Base-by-base conservation (phyloP, 2,329 filamentous ascomycete species). In the Cordyceps pruinosa region DNA sequence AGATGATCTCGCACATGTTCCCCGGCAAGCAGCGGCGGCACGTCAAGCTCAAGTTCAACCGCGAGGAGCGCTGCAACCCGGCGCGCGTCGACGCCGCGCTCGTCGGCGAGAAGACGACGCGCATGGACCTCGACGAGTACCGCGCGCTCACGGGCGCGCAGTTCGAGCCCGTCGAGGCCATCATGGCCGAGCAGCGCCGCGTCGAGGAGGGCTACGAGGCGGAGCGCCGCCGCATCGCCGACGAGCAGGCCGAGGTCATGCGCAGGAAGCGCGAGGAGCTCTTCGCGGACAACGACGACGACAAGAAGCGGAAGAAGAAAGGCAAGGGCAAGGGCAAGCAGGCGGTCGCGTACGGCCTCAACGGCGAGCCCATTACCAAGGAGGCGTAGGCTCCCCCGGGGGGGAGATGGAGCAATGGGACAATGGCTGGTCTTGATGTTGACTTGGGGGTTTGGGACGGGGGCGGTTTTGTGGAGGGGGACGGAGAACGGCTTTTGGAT, bases 1-100 rank as follows among this genome's bases (percentile, higher is more conserved):
- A 86, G 68, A 89, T 89, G 72, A 91, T 95, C 64, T 80, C 82
- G 59, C 82, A 83, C 64, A 84, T 91, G 79, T 92, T 95, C 66
- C 82, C 84, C 1, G 80, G 82, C 61, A 85, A 87, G 66, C 87
- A 82, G 59, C 80, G 90, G 19, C 81, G 86, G 32, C 84, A 89
- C 68, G 80, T 94, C 72, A 93, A 93, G 73, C 80, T 87, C 62
- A 94, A 94, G 69, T 94, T 90, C 73, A 88, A 86, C 65, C 85
- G 86, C 60, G 90, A 94, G 71, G 89, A 94, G 72, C 78, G 83
- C 34, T 75, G 82, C 54, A 79, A 86, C 61, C 84, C 87, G 0
- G 72, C 74, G 3, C 79, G 82, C 60, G 78, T 95, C 63, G 84
- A 83, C 60, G 77, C 78, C 35, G 83, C 83, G 5, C 75, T 94